Base-by-base conservation (phyloP, 768 basidiomycete species). In the Leccinellum albellum region DNA sequence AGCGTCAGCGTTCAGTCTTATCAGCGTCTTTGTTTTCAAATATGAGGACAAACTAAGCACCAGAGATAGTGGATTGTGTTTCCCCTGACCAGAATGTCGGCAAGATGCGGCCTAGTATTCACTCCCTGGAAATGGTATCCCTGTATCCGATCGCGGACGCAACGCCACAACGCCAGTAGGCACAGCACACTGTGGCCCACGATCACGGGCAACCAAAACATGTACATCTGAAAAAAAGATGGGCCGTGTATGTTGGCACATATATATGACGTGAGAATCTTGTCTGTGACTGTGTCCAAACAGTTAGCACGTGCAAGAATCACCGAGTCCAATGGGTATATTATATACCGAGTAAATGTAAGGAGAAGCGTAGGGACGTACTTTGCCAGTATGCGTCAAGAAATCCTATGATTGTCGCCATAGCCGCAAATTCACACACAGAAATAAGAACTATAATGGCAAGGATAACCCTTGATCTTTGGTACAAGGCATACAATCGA, bases 131-230 rank as follows among this genome's bases (percentile, higher is more conserved):
- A 2, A 9, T 8, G n/a, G 5, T 40, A 20, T 40, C n/a, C 37
- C n/a, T 3, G n/a, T 6, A 40, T 8, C 23, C 21, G 12, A 4
- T 45, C 8, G n/a, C 49, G 28, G 31, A 56, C 7, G 5, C 48
- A 42, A 20, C 24, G 29, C 48, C 55, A 56, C 32, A 50, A 35
- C 4, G 57, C 57, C 10, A 61, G 53, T 31, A 53, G 17, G 23
- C 56, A 61, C 13, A 61, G 47, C 2, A 45, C 3, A 5, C 50
- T 42, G 17, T 61, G 56, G 32, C 44, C 55, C 37, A 50, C n/a
- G 32, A 61, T 49, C 32, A 53, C 53, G 4, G 57, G 57, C 21
- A 58, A 3, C 60, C 56, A 61, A 5, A 61, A 29, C 6, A 52
- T 37, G 24, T 55, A 58, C 8, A 51, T 24, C 24, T 32, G 52